These are phyloP conservation scores for Microsporum ferrugineum DNA, from an alignment of 2,329 filamentous ascomycete species.

Conservation along the genomic window DNA sequence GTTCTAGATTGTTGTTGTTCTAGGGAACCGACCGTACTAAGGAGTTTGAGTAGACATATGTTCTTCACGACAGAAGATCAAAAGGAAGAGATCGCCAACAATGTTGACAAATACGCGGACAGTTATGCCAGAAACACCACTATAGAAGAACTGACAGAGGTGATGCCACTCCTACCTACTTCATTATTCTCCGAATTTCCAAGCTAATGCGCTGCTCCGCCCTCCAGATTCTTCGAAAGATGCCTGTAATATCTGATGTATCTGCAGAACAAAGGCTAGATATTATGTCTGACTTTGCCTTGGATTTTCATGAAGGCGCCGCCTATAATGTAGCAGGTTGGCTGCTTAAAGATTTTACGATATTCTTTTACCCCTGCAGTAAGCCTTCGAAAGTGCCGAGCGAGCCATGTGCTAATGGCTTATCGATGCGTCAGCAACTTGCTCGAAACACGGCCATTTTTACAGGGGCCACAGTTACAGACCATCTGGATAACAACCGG, in stretches of 20 bases:
- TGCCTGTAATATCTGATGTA: background rate
- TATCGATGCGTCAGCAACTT: conserved; percentile 28
- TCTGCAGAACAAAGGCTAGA: background rate
- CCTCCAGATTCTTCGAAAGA: background rate
- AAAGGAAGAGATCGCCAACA: conserved; percentile 44
- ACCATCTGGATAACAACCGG: conserved; percentile 39
- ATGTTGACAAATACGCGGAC: conserved; percentile 68
- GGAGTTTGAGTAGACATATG: conserved; percentile 48
- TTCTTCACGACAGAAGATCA: conserved; percentile 54
- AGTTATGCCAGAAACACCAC: conserved; percentile 65
- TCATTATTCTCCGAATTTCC: background rate
- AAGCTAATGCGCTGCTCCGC: background rate
- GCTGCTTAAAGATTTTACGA: conserved; percentile 38
- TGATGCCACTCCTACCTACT: conserved; percentile 9
- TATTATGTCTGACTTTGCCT: conserved; percentile 32
- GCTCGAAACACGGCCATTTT: conserved; percentile 54
- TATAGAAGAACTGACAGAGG: conserved; percentile 48
- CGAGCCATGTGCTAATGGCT: background rate
- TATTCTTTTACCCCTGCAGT: conserved; percentile 32
- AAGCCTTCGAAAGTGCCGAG: background rate
- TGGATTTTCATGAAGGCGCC: conserved; percentile 34
- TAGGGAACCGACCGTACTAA: background rate
- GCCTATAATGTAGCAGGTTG: conserved; percentile 30
- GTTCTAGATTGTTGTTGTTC: background rate
- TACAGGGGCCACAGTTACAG: conserved; percentile 51